Evolutionary conservation across 1,284 basidiomycete genomes (phyloP).

Genomic region (Leccinum fuscescens): DNA sequence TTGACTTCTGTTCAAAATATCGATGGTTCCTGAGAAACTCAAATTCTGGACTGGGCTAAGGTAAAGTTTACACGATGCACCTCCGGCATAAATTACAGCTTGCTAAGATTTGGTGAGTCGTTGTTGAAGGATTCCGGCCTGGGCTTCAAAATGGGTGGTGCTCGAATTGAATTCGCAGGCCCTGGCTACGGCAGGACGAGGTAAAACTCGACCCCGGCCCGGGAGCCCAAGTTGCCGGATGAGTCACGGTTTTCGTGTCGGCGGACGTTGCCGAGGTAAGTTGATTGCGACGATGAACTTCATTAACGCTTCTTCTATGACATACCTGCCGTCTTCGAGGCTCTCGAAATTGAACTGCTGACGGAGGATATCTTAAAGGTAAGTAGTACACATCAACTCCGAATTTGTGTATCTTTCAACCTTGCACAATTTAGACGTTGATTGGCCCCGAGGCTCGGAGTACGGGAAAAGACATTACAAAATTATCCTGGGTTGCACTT

Average conservation of each 20-base stretch:
- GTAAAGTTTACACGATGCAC: not conserved
- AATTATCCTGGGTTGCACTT: conserved; percentile 81
- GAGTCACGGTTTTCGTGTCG: conserved; percentile 56
- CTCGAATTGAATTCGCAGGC: not conserved
- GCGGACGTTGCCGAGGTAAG: conserved; percentile 47
- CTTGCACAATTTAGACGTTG: conserved; percentile 32
- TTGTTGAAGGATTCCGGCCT: not conserved
- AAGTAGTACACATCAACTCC: conserved; percentile 12
- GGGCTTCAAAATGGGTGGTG: not conserved
- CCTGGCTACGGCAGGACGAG: too few relatives aligned
- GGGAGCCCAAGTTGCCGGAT: too few relatives aligned
- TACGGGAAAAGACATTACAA: conserved; percentile 61
- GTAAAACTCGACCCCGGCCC: too few relatives aligned
- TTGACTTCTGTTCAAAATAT: not conserved
- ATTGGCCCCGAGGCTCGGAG: conserved; percentile 34
- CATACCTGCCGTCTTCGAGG: conserved; percentile 62
- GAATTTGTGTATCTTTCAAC: not conserved
- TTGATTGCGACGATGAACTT: conserved; percentile 26
- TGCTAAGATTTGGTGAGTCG: not conserved
- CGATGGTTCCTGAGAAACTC: not conserved
- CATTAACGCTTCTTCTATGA: conserved; percentile 39
- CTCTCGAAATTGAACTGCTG: conserved; percentile 81
- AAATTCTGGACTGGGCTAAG: not conserved
- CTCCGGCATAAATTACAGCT: not conserved
- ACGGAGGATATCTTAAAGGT: conserved; percentile 83